A percentile compares a stretch with the other conserved stretches of the same genome.
phyloP scores from a whole-genome alignment of 2,329 filamentous ascomycete species.

The Macrophomina tecta region DNA sequence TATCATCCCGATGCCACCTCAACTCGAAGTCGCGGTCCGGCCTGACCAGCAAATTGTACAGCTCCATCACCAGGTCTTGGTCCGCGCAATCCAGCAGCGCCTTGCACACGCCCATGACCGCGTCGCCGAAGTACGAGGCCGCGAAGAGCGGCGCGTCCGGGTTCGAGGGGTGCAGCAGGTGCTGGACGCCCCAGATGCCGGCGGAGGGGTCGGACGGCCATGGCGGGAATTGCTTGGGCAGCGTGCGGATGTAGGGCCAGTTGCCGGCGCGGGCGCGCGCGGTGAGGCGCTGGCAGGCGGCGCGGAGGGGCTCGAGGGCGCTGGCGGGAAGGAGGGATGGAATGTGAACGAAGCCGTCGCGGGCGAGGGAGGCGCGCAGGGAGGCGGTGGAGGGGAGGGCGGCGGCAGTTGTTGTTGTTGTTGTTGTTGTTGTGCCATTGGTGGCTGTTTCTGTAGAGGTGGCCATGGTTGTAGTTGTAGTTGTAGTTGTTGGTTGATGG shows the following conservation, averaged over 20 bases:
- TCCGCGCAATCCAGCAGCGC: conserved; percentile 62
- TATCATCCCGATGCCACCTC: conserved; percentile 86
- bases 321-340: conserved; percentile 65
- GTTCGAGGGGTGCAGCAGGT: conserved; percentile 77
- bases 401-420: neutral
- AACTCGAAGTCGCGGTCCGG: conserved; percentile 75
- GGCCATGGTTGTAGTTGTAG: neutral
- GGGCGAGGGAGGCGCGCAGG: conserved; percentile 64
- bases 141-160: conserved; percentile 68
- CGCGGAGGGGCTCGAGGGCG: conserved; percentile 65
- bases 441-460: conserved; percentile 24
- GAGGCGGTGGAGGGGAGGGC: conserved; percentile 37
- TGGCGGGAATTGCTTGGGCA: conserved; percentile 90
- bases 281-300: conserved; percentile 64
- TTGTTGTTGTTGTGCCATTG: neutral
- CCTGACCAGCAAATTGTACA: conserved; percentile 84
- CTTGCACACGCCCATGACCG: conserved; percentile 33
- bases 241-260: conserved; percentile 83
- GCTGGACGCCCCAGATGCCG: conserved; percentile 90
- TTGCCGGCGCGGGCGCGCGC: conserved; percentile 68
- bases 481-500: neutral
- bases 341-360: conserved; percentile 78
- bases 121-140: conserved; percentile 72
- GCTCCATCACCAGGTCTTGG: conserved; percentile 78
- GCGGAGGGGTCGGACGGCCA: conserved; percentile 68